These are phyloP conservation scores for Scedosporium minutisporum DNA, from an alignment of 2,329 filamentous ascomycete species.

Conservation along the genomic window DNA sequence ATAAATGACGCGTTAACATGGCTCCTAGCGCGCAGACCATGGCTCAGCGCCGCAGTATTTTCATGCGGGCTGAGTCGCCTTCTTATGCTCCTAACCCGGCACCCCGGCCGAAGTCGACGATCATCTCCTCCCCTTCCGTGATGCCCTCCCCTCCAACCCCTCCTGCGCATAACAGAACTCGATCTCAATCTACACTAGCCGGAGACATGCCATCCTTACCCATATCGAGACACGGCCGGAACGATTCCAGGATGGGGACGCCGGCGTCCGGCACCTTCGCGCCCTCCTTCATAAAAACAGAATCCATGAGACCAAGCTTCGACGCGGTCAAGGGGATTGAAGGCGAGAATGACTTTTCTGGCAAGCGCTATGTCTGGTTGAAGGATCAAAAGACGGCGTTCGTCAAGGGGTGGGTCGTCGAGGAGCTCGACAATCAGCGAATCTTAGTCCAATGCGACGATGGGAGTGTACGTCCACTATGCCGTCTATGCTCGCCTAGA, in stretches of 20 bases:
- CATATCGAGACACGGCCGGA: conserved; percentile 34
- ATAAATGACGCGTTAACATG: conserved; percentile 26
- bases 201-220: neutral
- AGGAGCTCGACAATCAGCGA: conserved; percentile 60
- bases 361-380: conserved; percentile 96
- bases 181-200: conserved; percentile 35
- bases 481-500: neutral
- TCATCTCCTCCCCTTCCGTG: conserved; percentile 54
- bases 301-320: conserved; percentile 54
- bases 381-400: conserved; percentile 81
- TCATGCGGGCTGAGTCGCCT: conserved; percentile 59
- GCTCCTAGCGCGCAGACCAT: conserved; percentile 26
- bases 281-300: conserved; percentile 87
- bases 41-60: conserved; percentile 69
- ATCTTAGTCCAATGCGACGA: conserved; percentile 89
- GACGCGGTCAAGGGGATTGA: conserved; percentile 66
- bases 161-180: conserved; percentile 56
- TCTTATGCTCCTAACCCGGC: conserved; percentile 47
- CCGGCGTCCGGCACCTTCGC: conserved; percentile 77
- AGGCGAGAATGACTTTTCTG: conserved; percentile 97
- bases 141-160: conserved; percentile 27
- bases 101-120: conserved; percentile 63
- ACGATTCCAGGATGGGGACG: conserved; percentile 55
- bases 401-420: conserved; percentile 82
- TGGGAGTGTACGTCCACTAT: conserved; percentile 57